Base-by-base conservation (phyloP, 2,329 filamentous ascomycete species). In the Fusarium sp. region DNA sequence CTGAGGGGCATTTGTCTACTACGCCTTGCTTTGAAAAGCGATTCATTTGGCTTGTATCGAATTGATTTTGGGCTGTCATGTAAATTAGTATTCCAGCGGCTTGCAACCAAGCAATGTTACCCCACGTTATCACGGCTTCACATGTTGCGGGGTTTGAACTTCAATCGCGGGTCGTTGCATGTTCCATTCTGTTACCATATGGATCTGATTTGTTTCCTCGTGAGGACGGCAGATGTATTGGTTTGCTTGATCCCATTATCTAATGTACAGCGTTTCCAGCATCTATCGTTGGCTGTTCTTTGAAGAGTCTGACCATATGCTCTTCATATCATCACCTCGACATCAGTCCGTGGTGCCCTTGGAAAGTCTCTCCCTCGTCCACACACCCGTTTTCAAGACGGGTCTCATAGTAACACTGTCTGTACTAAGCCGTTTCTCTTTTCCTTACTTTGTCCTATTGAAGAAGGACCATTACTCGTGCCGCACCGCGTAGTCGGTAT, bases 401-500 rank as follows among this genome's bases (percentile, higher is more conserved):
- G 67, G 63, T 67, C 72, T 32, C 63, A 33, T 67, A 65, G 60
- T 63, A 70, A 55, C 63, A 57, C 56, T 59, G 48, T 40, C 40
- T 62, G 62, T 63, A 54, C 48, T 69, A 57, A 20, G 56, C 54
- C 38, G 33, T 64, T 56, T 59, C 41, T 50, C 32, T 54, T 44
- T 55, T 64, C 62, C 54, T 56, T 44, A 40, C 65, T 58, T 74
- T 74, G 38, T 53, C 74, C 67, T 72, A 64, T 64, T 69, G 62
- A 12, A 38, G n/a, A 11, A 67, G 57, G 38, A 54, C 71, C 68
- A 73, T 82, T 83, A 80, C 88, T 92, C 74, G 87, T 95, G 80
- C 89, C 87, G 84, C 76, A 88, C 93, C 72, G 88, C 86, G 85
- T 99, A 99, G 77, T 92, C 90, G 78, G 92, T 93, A 85, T 99